These are phyloP conservation scores for Chalaropsis thielavioides DNA, from an alignment of 2,329 filamentous ascomycete genomes.

Conservation along the genomic window DNA sequence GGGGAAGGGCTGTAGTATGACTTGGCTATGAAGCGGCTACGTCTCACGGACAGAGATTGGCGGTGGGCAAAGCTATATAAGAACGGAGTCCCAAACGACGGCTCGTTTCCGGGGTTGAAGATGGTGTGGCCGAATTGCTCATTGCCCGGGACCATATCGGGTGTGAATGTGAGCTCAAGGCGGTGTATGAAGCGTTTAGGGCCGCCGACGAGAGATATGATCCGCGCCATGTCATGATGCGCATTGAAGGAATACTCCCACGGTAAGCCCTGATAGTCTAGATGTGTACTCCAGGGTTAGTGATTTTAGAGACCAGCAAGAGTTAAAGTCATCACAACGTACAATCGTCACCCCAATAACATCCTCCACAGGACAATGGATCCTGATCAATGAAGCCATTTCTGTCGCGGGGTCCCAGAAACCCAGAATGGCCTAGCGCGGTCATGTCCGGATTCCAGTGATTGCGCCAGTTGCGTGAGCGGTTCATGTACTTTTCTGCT, in stretches of 20 bases:
- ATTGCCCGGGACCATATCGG: constrained; percentile 30
- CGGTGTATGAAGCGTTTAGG: constrained; percentile 38
- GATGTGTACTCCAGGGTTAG: neutral
- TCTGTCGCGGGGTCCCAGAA: constrained; percentile 45
- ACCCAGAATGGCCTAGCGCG: constrained; percentile 48
- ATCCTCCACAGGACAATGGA: constrained; percentile 44
- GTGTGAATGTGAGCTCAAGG: constrained; percentile 46
- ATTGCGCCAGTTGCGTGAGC: constrained; percentile 55
- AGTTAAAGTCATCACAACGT: constrained; percentile 5
- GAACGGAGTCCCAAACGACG: constrained; percentile 51
- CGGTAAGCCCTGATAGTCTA: constrained; percentile 42
- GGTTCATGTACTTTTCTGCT: constrained; percentile 43
- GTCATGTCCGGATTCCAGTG: constrained; percentile 50
- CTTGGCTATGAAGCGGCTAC: constrained; percentile 44
- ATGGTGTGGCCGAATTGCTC: constrained; percentile 38
- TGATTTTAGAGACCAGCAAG: neutral
- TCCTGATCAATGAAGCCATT: constrained; percentile 41
- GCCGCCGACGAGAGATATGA: constrained; percentile 44
- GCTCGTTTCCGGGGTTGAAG: constrained; percentile 55
- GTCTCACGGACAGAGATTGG: constrained; percentile 45
- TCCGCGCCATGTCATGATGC: constrained; percentile 46
- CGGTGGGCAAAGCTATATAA: constrained; percentile 53
- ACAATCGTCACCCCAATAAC: constrained; percentile 50
- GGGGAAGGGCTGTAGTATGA: constrained; percentile 41
- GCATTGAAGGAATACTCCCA: constrained; percentile 59